These are phyloP conservation scores for Niveomyces coronatus DNA, from an alignment of 2,329 filamentous ascomycete species.

Conservation along the genomic window DNA sequence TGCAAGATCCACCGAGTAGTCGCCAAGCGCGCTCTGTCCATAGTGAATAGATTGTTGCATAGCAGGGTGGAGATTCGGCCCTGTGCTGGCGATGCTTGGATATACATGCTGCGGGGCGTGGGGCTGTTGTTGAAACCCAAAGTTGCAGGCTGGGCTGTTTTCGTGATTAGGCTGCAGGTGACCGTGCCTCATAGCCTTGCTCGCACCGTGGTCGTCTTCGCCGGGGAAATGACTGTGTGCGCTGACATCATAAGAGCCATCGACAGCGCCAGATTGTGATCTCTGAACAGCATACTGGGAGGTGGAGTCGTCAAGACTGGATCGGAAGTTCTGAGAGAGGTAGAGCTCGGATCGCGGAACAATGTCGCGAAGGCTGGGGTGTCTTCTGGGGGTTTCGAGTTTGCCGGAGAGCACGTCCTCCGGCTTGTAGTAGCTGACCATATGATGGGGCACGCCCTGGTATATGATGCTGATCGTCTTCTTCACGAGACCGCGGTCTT, in stretches of 20 bases:
- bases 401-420: conserved; percentile 61
- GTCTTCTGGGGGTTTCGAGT: conserved; percentile 48
- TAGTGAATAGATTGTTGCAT: conserved; percentile 1
- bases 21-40: conserved; percentile 2
- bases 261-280: conserved; percentile 8
- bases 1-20: conserved; percentile 15
- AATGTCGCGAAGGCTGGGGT: conserved; percentile 28
- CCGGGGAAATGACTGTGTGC: conserved; percentile 12
- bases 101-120: neutral
- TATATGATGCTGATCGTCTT: conserved; percentile 81
- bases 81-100: neutral
- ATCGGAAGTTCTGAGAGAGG: conserved; percentile 54
- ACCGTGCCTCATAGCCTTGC: conserved; percentile 18
- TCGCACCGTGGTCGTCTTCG: conserved; percentile 13
- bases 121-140: neutral
- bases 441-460: conserved; percentile 65
- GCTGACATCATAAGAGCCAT: conserved; percentile 4
- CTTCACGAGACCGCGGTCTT: conserved; percentile 72
- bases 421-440: conserved; percentile 82
- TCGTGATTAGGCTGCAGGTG: conserved; percentile 12
- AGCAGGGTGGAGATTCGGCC: neutral
- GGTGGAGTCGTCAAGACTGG: conserved; percentile 53
- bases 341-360: conserved; percentile 48
- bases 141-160: neutral
- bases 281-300: conserved; percentile 23